A percentile compares a stretch with the other conserved stretches of the same genome.
These are phyloP conservation scores for Colletotrichum sp. DNA, from an alignment of 2,329 filamentous ascomycete genomes.

Conservation along the genomic window DNA sequence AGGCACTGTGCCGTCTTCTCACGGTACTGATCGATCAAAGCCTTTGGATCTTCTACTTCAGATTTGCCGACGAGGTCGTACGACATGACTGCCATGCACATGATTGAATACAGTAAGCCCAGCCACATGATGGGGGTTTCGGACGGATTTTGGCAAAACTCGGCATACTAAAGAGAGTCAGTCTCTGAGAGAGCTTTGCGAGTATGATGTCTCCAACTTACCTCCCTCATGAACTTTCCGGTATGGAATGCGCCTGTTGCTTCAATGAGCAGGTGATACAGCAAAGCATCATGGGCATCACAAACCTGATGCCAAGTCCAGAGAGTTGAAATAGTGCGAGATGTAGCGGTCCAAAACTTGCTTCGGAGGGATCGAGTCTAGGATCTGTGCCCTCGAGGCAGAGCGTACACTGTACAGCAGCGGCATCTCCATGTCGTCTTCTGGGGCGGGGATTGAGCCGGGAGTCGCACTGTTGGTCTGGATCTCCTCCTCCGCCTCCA, in stretches of 20 bases:
- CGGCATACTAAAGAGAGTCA: constrained; percentile 39
- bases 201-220: background rate
- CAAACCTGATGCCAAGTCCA: constrained; percentile 26
- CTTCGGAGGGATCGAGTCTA: constrained; percentile 36
- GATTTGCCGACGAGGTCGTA: constrained; percentile 3
- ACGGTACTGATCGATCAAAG: constrained; percentile 22
- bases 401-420: constrained; percentile 36
- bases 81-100: constrained; percentile 40
- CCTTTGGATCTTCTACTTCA: background rate
- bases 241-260: background rate
- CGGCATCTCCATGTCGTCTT: constrained; percentile 20
- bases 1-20: constrained; percentile 41
- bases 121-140: constrained; percentile 47
- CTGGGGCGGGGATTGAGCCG: background rate
- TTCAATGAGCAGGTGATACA: background rate
- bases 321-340: constrained; percentile 38
- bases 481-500: constrained; percentile 31
- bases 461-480: background rate
- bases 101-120: constrained; percentile 49
- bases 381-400: constrained; percentile 32
- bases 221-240: background rate
- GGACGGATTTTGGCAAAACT: constrained; percentile 46
- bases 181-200: background rate
- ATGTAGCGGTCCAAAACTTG: constrained; percentile 36
- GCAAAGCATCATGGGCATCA: background rate